A percentile compares a stretch with the other conserved stretches of the same genome.
phyloP scores from a whole-genome alignment of 352 stramenopile genomes.

The Lagenidium giganteum region DNA sequence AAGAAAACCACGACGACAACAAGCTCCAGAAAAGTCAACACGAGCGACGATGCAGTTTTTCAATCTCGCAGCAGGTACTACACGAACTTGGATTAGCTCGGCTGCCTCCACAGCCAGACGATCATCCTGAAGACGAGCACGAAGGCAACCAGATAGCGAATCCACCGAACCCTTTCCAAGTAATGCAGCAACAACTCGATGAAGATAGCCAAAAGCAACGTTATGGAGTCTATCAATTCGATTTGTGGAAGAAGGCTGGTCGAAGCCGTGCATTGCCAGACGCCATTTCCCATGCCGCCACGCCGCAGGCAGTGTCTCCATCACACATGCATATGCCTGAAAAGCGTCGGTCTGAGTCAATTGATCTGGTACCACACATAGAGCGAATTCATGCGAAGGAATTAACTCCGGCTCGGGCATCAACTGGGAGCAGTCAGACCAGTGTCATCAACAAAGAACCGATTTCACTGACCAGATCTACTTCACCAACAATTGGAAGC shows the following conservation, averaged over 20 bases:
- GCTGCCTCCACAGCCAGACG: constrained; percentile 3
- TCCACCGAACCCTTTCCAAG: too few relatives aligned
- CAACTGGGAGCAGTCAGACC: neutral
- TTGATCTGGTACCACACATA: too few relatives aligned
- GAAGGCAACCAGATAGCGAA: constrained; percentile 9
- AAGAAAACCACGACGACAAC: too few relatives aligned
- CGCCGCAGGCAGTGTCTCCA: too few relatives aligned
- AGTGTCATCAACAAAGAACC: neutral
- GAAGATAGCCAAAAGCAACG: too few relatives aligned
- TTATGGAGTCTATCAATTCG: constrained; percentile 47
- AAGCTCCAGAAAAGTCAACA: too few relatives aligned
- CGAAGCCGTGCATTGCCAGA: constrained; percentile 34
- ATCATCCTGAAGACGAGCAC: constrained; percentile 15
- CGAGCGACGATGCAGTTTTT: constrained; percentile 58
- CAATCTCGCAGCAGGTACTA: constrained; percentile 42
- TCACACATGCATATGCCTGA: neutral
- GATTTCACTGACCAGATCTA: constrained; percentile 44
- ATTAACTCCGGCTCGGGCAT: constrained; percentile 15
- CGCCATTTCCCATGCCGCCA: constrained; percentile 30
- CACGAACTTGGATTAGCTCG: constrained; percentile 39
- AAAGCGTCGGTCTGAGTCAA: neutral
- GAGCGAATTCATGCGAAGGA: too few relatives aligned
- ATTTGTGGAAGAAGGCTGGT: constrained; percentile 50
- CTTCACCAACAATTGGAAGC: constrained; percentile 37
- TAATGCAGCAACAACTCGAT: too few relatives aligned